Base-by-base conservation (phyloP, 2,329 filamentous ascomycete genomes). In the Pezicula radicicola region DNA sequence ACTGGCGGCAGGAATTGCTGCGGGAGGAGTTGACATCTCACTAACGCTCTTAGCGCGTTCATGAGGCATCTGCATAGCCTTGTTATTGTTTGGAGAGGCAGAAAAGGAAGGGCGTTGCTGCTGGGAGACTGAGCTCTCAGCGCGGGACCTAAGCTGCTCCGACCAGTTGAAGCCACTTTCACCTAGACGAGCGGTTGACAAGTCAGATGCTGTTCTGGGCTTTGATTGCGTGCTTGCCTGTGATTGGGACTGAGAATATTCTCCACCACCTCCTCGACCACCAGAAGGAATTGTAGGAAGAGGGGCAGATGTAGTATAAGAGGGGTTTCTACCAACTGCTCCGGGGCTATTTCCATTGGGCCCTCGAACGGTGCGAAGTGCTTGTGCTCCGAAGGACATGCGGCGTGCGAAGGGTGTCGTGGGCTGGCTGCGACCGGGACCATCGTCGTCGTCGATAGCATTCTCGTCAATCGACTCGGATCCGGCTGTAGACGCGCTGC, bases 141-240 rank as follows among this genome's bases (percentile, higher is more conserved):
- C 92, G 68, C 92, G 88, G 66, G 86, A 88, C 72, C 91, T 90
- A 78, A 97, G 84, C 76, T 96, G 92, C 77, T 97, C 93, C 68
- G 91, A 90, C 88, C 93, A 96, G 75, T 96, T 96, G 81, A 95
- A 96, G 71, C 89, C 54, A 70, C 89, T 90, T 62, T 94, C 91
- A 79, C 90, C 88, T 92, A 83, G 74, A 72, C 79, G 81, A 75
- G 72, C 71, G 65, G 70, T 67, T 70, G 73, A 72, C 75, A 73
- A 74, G 84, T 88, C 81, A 88, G 85, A 84, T 80, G 75, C 70
- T 71, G 77, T 74, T 84, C 74, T 75, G 62, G 75, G 69, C 70
- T 77, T 76, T 76, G 72, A 73, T 71, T 66, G 62, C 57, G 72
- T 77, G 80, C 80, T 83, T 83, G 79, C 78, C 76, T 81, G 79